Percentiles rank a stretch among this genome's conserved stretches.
phyloP scores from a whole-genome alignment of 768 basidiomycete species.

The Nidula microcarpa region DNA sequence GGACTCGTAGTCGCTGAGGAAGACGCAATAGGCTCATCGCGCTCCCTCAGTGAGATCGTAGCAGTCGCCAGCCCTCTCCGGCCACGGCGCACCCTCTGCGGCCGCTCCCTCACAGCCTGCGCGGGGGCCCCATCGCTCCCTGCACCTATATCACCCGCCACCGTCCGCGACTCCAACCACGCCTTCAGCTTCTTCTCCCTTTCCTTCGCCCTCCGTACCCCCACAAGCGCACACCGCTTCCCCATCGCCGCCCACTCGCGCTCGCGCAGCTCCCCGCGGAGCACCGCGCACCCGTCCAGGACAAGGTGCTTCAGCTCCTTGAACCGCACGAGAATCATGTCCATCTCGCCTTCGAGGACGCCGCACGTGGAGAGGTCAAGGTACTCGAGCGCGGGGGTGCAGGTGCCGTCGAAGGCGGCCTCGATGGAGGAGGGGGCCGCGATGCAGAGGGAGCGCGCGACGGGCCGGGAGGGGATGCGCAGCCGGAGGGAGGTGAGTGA shows the following conservation, averaged over 20 bases:
- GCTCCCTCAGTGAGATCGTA: constrained; percentile 54
- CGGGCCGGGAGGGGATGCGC: constrained; percentile 66
- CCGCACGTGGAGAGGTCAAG: constrained; percentile 78
- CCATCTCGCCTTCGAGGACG: constrained; percentile 51
- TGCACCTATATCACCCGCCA: constrained; percentile 2
- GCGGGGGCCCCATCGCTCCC: constrained; percentile 3
- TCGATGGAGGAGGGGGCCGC: constrained; percentile 3
- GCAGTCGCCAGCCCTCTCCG: constrained; percentile 64
- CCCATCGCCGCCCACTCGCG: constrained; percentile 64
- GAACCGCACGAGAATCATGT: constrained; percentile 50
- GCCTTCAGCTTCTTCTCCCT: constrained; percentile 59
- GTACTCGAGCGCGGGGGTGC: constrained; percentile 48
- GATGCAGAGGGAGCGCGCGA: constrained; percentile 39
- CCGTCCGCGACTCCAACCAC: constrained; percentile 38
- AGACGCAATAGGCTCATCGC: neutral
- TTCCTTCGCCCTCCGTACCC: constrained; percentile 58
- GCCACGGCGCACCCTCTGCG: constrained; percentile 33
- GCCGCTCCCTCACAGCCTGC: neutral
- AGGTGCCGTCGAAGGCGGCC: constrained; percentile 5
- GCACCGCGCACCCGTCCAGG: constrained; percentile 61
- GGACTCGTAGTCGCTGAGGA: neutral
- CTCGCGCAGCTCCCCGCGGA: constrained; percentile 49
- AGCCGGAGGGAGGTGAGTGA: constrained; percentile 59
- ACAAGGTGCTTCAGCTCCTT: constrained; percentile 58
- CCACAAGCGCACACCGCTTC: constrained; percentile 55